Evolutionary conservation across 345 rosid species (phyloP), one percentile per base, ranked within the genome.

Genomic region (Combretum micranthum): DNA sequence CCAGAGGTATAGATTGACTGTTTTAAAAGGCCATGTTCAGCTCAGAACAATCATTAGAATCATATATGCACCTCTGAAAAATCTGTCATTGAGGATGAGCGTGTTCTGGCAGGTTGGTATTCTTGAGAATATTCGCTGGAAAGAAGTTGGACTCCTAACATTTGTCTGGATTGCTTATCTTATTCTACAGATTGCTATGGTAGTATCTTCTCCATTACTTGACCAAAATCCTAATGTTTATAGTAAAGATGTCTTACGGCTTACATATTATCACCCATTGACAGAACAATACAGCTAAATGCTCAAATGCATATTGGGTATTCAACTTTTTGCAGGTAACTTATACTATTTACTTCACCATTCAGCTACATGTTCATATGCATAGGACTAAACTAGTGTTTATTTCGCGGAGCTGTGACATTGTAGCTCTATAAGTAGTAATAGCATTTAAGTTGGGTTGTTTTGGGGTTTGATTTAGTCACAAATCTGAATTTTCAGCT

Each of bases 131-230:
- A 57, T 77, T 26, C 19, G 4, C 11, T 77, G 74, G 82, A 64
- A 64, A 49, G 73, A 73, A 60, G 67, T 70, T 25, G 76, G 76
- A 50, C 42, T 77, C 52, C 73, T 73, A 15, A 15, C 45, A 20
- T 54, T 58, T 55, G 64, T 77, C 53, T 73, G 75, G 81, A 19
- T 62, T 8, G 66, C 59, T 2, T 64, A 60, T 62, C 78, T 77
- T 11, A 50, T 47, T 20, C 51, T 67, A 50, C 62, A 73, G 57
- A 70, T 77, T n/a, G 42, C 66, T 47, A 70, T 66, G 81, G 81
- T 72, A 44, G 14, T 11, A 16, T n/a, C 44, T 53, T 50, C 37
- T 56, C 44, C 56, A 42, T 0, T 51, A 0, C 19, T 18, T 39
- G 15, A 19, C 32, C 14, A 51, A n/a, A 57, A 47, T 12, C 50